Base-by-base conservation (phyloP, 2,329 filamentous ascomycete species). In the Hypoxylon sp. region DNA sequence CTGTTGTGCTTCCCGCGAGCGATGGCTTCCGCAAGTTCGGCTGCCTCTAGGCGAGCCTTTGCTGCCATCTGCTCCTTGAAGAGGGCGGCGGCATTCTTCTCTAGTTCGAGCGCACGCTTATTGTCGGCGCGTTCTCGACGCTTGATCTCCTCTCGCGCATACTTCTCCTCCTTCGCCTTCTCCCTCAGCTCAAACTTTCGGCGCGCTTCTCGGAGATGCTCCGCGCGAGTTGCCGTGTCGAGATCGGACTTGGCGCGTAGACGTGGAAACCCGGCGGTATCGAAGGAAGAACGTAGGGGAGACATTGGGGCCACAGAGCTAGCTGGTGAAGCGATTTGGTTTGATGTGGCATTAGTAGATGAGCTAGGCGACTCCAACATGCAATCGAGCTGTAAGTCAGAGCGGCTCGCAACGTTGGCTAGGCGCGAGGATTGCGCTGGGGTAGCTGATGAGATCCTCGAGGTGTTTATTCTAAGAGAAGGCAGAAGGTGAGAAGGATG, bases 181-280 rank as follows among this genome's bases (percentile, higher is more conserved):
- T 90, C 87, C 74, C 85, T 87, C 73, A 88, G 85, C 73, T 88
- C 83, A 67, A 90, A 90, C 72, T 86, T 88, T 71, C 86, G 85
- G 56, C 88, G 87, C 3, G 87, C 88, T 71, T 85, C 84, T 46
- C 85, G 83, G 32, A 90, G 85, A 43, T 87, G 85, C 65, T 88
- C 86, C 53, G 83, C 80, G 27, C 85, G 85, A 0, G 81, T 81
- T 11, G 79, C 81, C 5, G 84, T 83, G 72, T 88, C 86, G 14
- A 88, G 78, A 68, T 90, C 87, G 41, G 87, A 88, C 65, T 86
- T 85, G 51, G 85, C 85, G 67, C 88, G 86, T 4, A 89, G 77
- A 53, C 88, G 87, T 3, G 77, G 77, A 69, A 89, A 89, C 23
- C 82, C 82, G 63, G 80, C 77, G 6, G 78, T 78, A 63, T 90